Percentiles rank a stretch among this genome's conserved stretches.
phyloP scores from a whole-genome alignment of 768 basidiomycete species.

The Amanita molliuscula region DNA sequence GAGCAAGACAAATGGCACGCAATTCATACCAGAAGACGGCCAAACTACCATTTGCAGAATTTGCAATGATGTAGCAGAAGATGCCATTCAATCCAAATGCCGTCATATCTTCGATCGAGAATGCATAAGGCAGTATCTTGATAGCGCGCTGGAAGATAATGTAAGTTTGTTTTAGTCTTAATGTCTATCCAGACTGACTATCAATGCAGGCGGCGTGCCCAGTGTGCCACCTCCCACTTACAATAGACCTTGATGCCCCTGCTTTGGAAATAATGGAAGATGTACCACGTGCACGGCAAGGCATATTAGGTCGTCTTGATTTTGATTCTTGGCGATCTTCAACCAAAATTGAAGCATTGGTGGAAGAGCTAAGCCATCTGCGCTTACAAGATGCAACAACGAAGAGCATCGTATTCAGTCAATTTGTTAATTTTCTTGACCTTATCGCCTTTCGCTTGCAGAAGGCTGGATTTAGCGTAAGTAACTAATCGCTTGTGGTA shows the following conservation, averaged over 20 bases:
- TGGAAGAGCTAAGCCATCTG: conserved; percentile 87
- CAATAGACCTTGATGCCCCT: conserved; percentile 93
- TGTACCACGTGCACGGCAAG: conserved; percentile 52
- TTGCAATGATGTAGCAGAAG: conserved; percentile 96
- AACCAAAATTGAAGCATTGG: conserved; percentile 93
- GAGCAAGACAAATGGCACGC: conserved; percentile 66
- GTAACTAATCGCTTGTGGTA: conserved; percentile 12
- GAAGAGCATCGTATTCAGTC: conserved; percentile 95
- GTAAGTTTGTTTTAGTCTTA: conserved; percentile 26
- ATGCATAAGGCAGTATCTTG: conserved; percentile 90
- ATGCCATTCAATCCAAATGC: conserved; percentile 91
- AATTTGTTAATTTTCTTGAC: conserved; percentile 91
- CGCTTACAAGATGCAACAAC: conserved; percentile 80
- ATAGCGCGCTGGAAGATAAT: conserved; percentile 54
- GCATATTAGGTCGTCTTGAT: conserved; percentile 86
- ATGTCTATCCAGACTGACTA: background rate
- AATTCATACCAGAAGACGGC: conserved; percentile 47
- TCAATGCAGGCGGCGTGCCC: conserved; percentile 74
- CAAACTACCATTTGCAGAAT: conserved; percentile 87
- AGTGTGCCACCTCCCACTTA: conserved; percentile 85
- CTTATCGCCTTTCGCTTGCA: conserved; percentile 89
- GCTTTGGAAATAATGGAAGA: conserved; percentile 76
- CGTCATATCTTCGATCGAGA: conserved; percentile 93
- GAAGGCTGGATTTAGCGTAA: conserved; percentile 80
- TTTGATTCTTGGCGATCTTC: conserved; percentile 88